Percentiles rank a stretch among this genome's conserved stretches.
phyloP scores from a whole-genome alignment of 805 yeast genomes.

The Ogataea paraovalis region DNA sequence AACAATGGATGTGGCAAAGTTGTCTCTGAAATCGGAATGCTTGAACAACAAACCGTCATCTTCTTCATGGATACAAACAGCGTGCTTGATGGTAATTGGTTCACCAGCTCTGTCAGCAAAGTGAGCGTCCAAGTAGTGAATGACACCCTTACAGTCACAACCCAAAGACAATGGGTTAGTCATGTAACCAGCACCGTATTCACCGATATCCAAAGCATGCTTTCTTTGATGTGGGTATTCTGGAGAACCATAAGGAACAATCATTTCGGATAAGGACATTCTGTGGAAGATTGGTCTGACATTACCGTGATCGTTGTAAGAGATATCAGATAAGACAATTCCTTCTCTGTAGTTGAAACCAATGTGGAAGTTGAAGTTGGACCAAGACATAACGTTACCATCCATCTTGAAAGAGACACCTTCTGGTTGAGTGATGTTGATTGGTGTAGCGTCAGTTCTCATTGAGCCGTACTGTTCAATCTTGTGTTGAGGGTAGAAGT shows the following conservation, averaged over 20 bases:
- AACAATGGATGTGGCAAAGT: constrained; percentile 67
- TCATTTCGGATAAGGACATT: constrained; percentile 75
- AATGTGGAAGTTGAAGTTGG: constrained; percentile 71
- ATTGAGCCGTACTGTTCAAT: constrained; percentile 58
- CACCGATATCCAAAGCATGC: constrained; percentile 84
- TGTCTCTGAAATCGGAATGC: constrained; percentile 83
- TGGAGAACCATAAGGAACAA: constrained; percentile 81
- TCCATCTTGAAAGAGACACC: constrained; percentile 75
- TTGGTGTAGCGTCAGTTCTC: constrained; percentile 63
- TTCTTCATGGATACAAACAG: constrained; percentile 82
- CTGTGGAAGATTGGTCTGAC: constrained; percentile 75
- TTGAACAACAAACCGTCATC: constrained; percentile 77
- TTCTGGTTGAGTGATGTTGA: constrained; percentile 71
- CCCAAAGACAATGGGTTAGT: constrained; percentile 76
- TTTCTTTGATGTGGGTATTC: constrained; percentile 79
- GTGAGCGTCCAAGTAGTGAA: constrained; percentile 79
- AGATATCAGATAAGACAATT: constrained; percentile 68
- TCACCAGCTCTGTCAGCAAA: constrained; percentile 65
- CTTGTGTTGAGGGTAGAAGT: constrained; percentile 64
- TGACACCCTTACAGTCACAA: constrained; percentile 83
- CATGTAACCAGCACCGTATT: constrained; percentile 84
- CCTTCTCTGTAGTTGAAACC: constrained; percentile 88
- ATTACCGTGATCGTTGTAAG: constrained; percentile 72
- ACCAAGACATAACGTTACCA: constrained; percentile 71
- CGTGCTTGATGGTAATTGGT: constrained; percentile 68